A percentile compares a stretch with the other conserved stretches of the same genome.
Evolutionary conservation across 2,329 filamentous ascomycete species (phyloP).

Genomic region (Aspergillus fructus): DNA sequence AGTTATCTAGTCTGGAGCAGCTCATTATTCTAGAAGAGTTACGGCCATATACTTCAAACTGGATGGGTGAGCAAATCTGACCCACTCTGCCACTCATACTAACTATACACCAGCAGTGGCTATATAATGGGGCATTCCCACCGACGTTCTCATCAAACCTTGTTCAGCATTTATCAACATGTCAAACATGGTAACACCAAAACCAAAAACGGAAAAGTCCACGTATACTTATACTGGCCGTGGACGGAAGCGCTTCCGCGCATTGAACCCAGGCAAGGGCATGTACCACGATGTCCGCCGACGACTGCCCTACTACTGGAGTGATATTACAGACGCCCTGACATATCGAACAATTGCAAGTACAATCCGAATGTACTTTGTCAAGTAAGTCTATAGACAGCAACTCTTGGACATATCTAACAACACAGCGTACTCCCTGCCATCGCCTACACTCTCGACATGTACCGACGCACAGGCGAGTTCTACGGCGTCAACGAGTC

Average conservation of each 20-base stretch:
- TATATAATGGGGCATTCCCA: too few relatives aligned
- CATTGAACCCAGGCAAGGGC: constrained; percentile 48
- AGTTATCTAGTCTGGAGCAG: too few relatives aligned
- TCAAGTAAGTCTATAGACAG: constrained; percentile 27
- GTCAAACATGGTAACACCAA: too few relatives aligned
- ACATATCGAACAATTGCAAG: constrained; percentile 57
- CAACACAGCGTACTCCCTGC: constrained; percentile 52
- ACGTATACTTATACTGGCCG: constrained; percentile 29
- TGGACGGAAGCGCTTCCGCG: constrained; percentile 44
- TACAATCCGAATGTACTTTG: constrained; percentile 60
- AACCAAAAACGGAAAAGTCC: constrained; percentile 18
- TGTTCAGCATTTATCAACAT: too few relatives aligned
- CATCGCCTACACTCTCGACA: constrained; percentile 59
- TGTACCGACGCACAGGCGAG: constrained; percentile 54
- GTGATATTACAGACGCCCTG: constrained; percentile 55
- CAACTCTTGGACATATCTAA: too few relatives aligned
- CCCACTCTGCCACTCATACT: too few relatives aligned
- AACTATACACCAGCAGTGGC: too few relatives aligned
- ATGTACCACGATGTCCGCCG: constrained; percentile 57
- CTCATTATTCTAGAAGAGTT: too few relatives aligned
- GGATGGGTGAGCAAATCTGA: too few relatives aligned
- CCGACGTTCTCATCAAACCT: too few relatives aligned
- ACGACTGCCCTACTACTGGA: constrained; percentile 56
- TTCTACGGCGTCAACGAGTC: constrained; percentile 60
- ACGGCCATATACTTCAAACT: too few relatives aligned